Percentiles rank a stretch among this genome's conserved stretches.
These are phyloP conservation scores for Globisporangium radiosum DNA, from an alignment of 352 stramenopile genomes.

Conservation along the genomic window DNA sequence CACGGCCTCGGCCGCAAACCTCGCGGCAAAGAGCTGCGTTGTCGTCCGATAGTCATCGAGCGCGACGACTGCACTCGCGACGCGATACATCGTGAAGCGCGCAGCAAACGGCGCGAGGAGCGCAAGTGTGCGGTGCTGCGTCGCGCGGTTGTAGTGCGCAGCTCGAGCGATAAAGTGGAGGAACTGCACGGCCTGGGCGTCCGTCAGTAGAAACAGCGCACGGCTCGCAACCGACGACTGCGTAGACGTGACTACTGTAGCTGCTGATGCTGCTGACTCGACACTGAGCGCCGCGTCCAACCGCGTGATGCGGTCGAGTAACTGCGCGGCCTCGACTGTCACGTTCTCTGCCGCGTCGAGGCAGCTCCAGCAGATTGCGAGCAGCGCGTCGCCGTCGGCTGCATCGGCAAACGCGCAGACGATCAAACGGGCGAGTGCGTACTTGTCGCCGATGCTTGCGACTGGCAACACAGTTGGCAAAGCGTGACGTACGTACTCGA, in stretches of 20 bases:
- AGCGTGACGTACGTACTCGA: conserved; percentile 57
- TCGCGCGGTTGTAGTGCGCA: conserved; percentile 47
- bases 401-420: conserved; percentile 41
- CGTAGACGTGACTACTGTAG: neutral
- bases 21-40: conserved; percentile 26
- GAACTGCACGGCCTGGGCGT: conserved; percentile 43
- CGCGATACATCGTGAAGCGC: conserved; percentile 39
- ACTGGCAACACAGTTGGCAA: conserved; percentile 54
- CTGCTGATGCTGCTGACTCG: neutral
- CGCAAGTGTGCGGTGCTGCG: conserved; percentile 38
- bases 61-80: conserved; percentile 37
- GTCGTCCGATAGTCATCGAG: conserved; percentile 37
- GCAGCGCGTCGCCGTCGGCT: conserved; percentile 50
- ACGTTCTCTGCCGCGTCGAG: conserved; percentile 60
- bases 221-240: conserved; percentile 19
- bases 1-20: conserved; percentile 22
- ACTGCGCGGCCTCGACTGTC: conserved; percentile 51
- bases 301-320: conserved; percentile 55
- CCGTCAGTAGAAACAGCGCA: conserved; percentile 54
- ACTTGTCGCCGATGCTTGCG: conserved; percentile 50
- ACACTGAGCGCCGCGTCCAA: neutral
- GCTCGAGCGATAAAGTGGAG: conserved; percentile 68
- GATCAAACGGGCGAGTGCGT: conserved; percentile 41
- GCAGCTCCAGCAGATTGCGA: conserved; percentile 65
- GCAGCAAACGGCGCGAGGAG: conserved; percentile 38